Evolutionary conservation across 352 stramenopile genomes (phyloP).

Genomic region (Globisporangium carolinianum): DNA sequence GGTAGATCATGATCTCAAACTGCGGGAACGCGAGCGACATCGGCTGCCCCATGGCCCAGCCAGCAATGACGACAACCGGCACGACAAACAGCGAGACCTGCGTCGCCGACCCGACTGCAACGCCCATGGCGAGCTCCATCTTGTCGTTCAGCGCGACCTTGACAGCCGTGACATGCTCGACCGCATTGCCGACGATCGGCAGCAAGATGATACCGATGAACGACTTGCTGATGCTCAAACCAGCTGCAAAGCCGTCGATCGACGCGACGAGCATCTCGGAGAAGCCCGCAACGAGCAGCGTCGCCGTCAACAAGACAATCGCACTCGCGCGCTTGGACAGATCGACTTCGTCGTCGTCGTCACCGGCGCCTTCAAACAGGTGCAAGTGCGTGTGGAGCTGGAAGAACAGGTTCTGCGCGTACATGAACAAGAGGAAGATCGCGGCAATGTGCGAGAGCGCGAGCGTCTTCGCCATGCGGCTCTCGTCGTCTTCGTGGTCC

Average conservation of each 20-base stretch:
- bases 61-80: conserved; percentile 91
- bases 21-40: conserved; percentile 96
- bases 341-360: conserved; percentile 65
- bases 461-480: conserved; percentile 54
- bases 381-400: conserved; percentile 93
- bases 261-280: conserved; percentile 90
- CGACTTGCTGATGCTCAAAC: conserved; percentile 73
- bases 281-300: conserved; percentile 89
- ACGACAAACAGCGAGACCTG: conserved; percentile 98
- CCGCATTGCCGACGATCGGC: conserved; percentile 97
- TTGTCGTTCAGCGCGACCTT: conserved; percentile 97
- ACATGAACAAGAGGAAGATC: conserved; percentile 87
- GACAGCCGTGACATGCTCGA: conserved; percentile 96
- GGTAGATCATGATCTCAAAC: conserved; percentile 95
- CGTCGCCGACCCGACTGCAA: conserved; percentile 95
- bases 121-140: conserved; percentile 98
- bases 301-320: conserved; percentile 80
- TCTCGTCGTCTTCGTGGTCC: conserved; percentile 68
- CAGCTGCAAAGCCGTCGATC: conserved; percentile 67
- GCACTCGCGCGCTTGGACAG: conserved; percentile 76
- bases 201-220: conserved; percentile 94
- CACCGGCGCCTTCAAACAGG: conserved; percentile 79
- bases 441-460: conserved; percentile 75
- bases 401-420: conserved; percentile 94
- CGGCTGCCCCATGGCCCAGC: conserved; percentile 89